phyloP scores from a whole-genome alignment of 768 basidiomycete genomes.

The Hydnomerulius pinastri region DNA sequence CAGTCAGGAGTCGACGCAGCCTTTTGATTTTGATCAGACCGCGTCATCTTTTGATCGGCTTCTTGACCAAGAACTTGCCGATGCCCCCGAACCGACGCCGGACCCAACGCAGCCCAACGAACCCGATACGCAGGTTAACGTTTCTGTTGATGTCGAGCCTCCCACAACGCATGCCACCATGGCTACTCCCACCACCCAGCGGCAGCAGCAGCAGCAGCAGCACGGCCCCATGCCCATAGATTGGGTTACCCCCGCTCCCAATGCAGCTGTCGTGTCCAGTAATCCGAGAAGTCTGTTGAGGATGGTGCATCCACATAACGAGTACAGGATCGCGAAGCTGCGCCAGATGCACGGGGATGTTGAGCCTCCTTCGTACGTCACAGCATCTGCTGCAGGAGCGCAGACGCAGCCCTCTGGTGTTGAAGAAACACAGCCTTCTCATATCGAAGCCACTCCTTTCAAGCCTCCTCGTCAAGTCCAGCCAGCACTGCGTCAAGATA shows the following conservation, averaged over 20 bases:
- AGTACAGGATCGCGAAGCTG: constrained; percentile 30
- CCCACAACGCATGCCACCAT: not conserved
- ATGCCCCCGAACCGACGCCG: constrained; percentile 23
- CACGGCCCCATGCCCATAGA: constrained; percentile 16
- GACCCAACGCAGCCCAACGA: constrained; percentile 15
- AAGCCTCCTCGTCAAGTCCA: not conserved
- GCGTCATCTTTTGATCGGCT: constrained; percentile 44
- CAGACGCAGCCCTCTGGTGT: constrained; percentile 20
- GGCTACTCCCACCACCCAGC: no score
- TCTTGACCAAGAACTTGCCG: constrained; percentile 35
- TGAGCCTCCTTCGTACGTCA: constrained; percentile 17
- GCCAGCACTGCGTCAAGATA: constrained; percentile 2
- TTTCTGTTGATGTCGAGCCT: constrained; percentile 2
- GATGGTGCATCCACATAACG: constrained; percentile 36
- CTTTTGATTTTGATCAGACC: constrained; percentile 38
- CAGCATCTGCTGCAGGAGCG: not conserved
- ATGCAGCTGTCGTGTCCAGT: constrained; percentile 19
- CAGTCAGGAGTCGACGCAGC: constrained; percentile 29
- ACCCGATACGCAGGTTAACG: constrained; percentile 6
- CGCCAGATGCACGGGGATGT: constrained; percentile 20
- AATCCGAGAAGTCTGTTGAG: constrained; percentile 32
- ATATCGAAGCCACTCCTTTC: not conserved
- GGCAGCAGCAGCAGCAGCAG: constrained; percentile 1
- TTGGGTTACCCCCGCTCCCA: constrained; percentile 21
- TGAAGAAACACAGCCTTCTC: constrained; percentile 19